Percentiles rank a stretch among this genome's conserved stretches.
These are phyloP conservation scores for Chaetomium olivaceum DNA, from an alignment of 2,329 filamentous ascomycete species.

Conservation along the genomic window DNA sequence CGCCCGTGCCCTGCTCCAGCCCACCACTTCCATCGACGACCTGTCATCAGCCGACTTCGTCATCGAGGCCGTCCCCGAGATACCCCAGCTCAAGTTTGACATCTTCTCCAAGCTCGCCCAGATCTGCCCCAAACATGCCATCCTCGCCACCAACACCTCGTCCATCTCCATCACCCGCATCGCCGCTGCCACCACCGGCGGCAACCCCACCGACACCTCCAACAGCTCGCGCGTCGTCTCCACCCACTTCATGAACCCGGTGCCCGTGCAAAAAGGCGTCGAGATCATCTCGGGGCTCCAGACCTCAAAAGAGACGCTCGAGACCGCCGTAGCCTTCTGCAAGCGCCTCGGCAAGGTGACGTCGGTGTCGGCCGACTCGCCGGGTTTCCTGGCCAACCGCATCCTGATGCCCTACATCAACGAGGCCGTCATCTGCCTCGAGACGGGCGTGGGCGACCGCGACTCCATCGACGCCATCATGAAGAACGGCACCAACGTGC, in stretches of 20 bases:
- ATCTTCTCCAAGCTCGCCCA: constrained; percentile 84
- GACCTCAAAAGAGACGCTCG: constrained; percentile 78
- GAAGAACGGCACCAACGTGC: constrained; percentile 98
- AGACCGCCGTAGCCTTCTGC: constrained; percentile 82
- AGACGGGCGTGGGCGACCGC: constrained; percentile 84
- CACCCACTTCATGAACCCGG: constrained; percentile 99
- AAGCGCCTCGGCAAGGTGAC: constrained; percentile 90
- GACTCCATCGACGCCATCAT: constrained; percentile 97
- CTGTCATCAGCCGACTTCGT: constrained; percentile 89
- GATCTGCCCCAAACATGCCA: constrained; percentile 79
- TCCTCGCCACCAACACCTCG: constrained; percentile 97
- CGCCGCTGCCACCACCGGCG: constrained; percentile 77
- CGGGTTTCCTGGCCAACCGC: constrained; percentile 92
- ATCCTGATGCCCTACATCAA: constrained; percentile 99
- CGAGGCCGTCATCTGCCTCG: constrained; percentile 92
- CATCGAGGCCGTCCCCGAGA: constrained; percentile 96
- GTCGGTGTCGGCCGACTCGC: constrained; percentile 83
- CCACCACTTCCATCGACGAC: constrained; percentile 73
- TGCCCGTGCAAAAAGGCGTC: constrained; percentile 93
- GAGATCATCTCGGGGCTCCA: constrained; percentile 96
- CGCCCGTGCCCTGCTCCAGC: constrained; percentile 66
- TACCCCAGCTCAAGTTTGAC: constrained; percentile 79
- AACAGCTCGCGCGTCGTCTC: constrained; percentile 86
- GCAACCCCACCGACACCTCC: constrained; percentile 72
- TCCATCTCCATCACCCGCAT: constrained; percentile 97